Percentiles rank a stretch among this genome's conserved stretches.
Conservation (phyloP, 495 filamentous ascomycete genomes). For the Letharia columbiana region DNA sequence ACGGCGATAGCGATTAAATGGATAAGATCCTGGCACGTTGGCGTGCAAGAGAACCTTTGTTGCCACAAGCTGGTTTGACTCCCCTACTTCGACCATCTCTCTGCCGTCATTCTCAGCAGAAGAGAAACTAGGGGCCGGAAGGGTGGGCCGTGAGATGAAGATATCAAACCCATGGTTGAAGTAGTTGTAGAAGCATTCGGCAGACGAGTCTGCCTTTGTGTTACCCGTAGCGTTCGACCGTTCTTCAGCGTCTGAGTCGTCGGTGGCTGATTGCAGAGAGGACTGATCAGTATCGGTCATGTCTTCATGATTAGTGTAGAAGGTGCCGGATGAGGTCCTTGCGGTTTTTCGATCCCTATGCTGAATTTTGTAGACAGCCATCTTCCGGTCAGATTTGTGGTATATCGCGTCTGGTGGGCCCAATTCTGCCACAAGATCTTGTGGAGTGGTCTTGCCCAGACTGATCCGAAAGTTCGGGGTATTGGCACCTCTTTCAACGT, state of each 20-base stretch:
- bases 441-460: conserved; percentile 74
- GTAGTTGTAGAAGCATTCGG: conserved; percentile 93
- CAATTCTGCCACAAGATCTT: conserved; percentile 82
- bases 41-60: conserved; percentile 87
- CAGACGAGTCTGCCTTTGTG: conserved; percentile 38
- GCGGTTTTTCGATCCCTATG: conserved; percentile 12
- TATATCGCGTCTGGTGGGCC: conserved; percentile 95
- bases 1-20: conserved; percentile 89
- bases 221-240: conserved; percentile 34
- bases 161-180: conserved; percentile 92
- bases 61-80: conserved; percentile 53
- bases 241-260: conserved; percentile 68
- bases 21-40: conserved; percentile 91
- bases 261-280: conserved; percentile 63
- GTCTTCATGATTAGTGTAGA: conserved; percentile 16
- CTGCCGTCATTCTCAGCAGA: conserved; percentile 23
- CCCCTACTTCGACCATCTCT: conserved; percentile 20
- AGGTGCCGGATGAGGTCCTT: conserved; percentile 10
- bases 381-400: conserved; percentile 79
- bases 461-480: conserved; percentile 55
- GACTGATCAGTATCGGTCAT: conserved; percentile 68
- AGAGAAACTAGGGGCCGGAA: conserved; percentile 58
- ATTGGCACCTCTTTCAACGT: conserved; percentile 54
- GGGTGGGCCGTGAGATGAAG: conserved; percentile 70
- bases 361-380: conserved; percentile 73